These are phyloP conservation scores for Apophysomyces ossiformis DNA, from an alignment of 371 early-diverging fungal species.

Conservation along the genomic window DNA sequence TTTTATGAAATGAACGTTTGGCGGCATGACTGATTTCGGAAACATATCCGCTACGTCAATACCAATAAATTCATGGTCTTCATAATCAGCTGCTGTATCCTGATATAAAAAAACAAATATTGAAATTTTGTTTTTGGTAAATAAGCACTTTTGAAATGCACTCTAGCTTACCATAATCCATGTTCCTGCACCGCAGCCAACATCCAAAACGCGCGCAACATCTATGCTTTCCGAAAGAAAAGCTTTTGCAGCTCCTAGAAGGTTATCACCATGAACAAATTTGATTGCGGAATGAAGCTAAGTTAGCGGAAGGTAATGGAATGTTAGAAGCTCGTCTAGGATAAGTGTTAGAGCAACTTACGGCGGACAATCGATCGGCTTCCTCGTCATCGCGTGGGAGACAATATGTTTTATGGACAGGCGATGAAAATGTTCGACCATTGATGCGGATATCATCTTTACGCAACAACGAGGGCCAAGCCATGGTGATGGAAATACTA, in stretches of 20 bases:
- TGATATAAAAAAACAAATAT: slow-evolving; percentile 15
- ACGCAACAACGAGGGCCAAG: slow-evolving; percentile 10
- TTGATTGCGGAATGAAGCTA: slow-evolving; percentile 10
- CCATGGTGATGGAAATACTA: neutral
- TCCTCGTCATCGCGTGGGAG: slow-evolving; percentile 41
- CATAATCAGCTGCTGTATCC: slow-evolving; percentile 47
- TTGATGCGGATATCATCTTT: slow-evolving; percentile 6
- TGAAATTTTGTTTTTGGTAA: neutral
- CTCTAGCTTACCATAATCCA: slow-evolving; percentile 39
- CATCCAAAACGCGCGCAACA: slow-evolving; percentile 37
- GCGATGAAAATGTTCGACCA: slow-evolving; percentile 3
- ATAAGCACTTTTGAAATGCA: neutral
- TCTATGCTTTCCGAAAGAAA: neutral
- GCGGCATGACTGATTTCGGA: slow-evolving; percentile 46
- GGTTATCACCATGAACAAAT: slow-evolving; percentile 1
- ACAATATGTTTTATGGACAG: slow-evolving; percentile 16
- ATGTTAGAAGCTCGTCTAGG: neutral
- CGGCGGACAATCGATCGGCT: slow-evolving; percentile 36
- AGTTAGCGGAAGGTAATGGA: neutral
- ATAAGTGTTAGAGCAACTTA: neutral
- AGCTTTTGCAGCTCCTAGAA: neutral
- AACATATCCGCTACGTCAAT: slow-evolving; percentile 35
- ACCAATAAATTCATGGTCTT: slow-evolving; percentile 40
- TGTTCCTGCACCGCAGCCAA: slow-evolving; percentile 50
- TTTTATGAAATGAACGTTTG: slow-evolving; percentile 51